phyloP scores from a whole-genome alignment of 176 grass and related monocot species.

The Oryza coarctata region DNA sequence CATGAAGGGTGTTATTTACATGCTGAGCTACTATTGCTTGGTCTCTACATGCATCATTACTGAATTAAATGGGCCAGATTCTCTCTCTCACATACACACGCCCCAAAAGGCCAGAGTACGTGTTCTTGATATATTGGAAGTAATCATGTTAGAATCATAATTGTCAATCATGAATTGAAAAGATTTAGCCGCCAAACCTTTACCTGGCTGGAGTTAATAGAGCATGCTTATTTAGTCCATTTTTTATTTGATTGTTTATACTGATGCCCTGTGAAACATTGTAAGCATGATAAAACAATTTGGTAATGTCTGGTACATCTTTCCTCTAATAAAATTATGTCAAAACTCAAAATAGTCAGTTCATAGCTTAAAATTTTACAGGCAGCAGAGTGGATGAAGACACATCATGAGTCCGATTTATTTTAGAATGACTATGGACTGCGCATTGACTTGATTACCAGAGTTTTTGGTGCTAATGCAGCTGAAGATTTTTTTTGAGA shows the following conservation, averaged over 20 bases:
- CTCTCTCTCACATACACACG: not conserved
- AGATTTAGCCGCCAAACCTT: not conserved
- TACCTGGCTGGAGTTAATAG: not conserved
- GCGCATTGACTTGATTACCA: slow-evolving; percentile 74
- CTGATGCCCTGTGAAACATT: not conserved
- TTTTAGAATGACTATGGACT: slow-evolving; percentile 65
- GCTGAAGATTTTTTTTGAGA: slow-evolving; percentile 84
- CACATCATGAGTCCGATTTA: slow-evolving; percentile 63
- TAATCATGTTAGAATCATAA: not conserved
- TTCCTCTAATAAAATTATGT: not conserved
- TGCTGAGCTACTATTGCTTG: too few relatives aligned
- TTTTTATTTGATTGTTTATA: not conserved
- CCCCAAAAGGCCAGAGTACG: not conserved
- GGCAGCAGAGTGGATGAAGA: slow-evolving; percentile 87
- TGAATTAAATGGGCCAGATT: not conserved
- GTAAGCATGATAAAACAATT: not conserved
- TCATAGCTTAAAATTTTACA: slow-evolving; percentile 43
- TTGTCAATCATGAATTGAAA: not conserved
- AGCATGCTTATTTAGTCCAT: not conserved
- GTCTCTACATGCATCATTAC: too few relatives aligned
- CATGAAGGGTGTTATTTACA: not conserved
- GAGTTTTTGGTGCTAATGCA: slow-evolving; percentile 67
- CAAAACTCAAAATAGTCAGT: not conserved
- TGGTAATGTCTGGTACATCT: not conserved
- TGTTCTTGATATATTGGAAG: not conserved